Base-by-base conservation (phyloP, 1,284 basidiomycete species). In the Sphagnurus paluster region DNA sequence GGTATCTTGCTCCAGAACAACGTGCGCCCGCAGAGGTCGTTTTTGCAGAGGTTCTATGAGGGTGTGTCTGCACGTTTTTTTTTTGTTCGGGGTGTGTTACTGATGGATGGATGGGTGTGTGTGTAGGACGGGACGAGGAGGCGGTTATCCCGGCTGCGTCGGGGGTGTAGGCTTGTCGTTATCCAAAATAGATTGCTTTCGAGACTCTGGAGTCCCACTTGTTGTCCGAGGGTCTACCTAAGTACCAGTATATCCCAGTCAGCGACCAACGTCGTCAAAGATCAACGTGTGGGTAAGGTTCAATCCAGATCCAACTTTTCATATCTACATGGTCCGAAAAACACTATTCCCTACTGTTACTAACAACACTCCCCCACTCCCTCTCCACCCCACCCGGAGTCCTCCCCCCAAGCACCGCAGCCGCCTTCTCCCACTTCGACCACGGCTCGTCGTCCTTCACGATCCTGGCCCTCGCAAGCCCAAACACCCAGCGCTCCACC, bases 31-130 rank as follows among this genome's bases (percentile, higher is more conserved):
- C 72, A 72, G 56, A 76, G 78, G 57, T 80, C 84, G 14, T 93
- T 93, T 66, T 71, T 93, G 74, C 80, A 93, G 66, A 90, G 84
- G 72, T 93, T 93, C 66, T 87, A 86, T 49, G 86, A 89, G 62
- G 89, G 87, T 87, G 61, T 41, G 82, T 74, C 13, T 33, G 10
- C 2, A 8, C 13, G 14, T 14, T n/a, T 33, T 32, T 21, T 19
- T 28, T 23, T 20, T 25, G 21, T 17, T 29, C 23, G 21, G 5
- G 38, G 21, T 26, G 43, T 48, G n/a, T 25, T 33, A 8, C 7
- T 24, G 10, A 5, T 24, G n/a, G 20, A 5, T 24, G n/a, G 20
- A 43, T 29, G 30, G 33, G 38, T 10, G 10, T 28, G 39, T 47
- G 9, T 51, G 14, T 30, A 71, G 70, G 70, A 37, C 59, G 68